These are phyloP conservation scores for Solanum pimpinellifolium DNA, from an alignment of 257 asterid genomes.

Conservation along the genomic window DNA sequence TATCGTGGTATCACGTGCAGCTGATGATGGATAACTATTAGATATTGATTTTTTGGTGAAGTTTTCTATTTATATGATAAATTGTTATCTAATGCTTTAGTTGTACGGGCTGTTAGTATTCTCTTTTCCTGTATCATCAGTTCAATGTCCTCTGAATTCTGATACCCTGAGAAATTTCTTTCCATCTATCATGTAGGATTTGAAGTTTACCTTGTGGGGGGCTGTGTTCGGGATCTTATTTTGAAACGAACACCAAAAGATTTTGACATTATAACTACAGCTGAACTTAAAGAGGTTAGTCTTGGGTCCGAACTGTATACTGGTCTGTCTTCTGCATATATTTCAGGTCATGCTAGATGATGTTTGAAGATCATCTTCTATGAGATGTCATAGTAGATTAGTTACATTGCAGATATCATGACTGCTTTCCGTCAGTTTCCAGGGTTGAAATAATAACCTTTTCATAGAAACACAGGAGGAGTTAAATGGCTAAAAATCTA, in stretches of 20 bases:
- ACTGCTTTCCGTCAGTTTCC: background rate
- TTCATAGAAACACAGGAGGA: background rate
- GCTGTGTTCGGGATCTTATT: constrained; percentile 25
- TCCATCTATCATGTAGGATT: constrained; percentile 6
- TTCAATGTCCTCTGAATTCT: background rate
- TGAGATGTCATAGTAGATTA: background rate
- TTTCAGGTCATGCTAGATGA: background rate
- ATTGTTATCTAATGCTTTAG: background rate
- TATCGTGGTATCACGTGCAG: background rate
- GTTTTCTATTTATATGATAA: background rate
- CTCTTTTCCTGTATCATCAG: background rate
- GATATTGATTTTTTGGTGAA: background rate
- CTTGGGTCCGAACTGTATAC: background rate
- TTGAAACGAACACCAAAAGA: constrained; percentile 17
- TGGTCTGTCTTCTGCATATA: background rate
- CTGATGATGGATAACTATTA: background rate
- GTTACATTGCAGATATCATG: background rate
- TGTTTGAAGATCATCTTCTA: background rate
- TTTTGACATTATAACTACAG: constrained; percentile 21
- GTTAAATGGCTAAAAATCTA: background rate
- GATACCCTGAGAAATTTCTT: background rate
- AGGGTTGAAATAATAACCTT: background rate
- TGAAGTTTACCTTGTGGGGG: constrained; percentile 25
- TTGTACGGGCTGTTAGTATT: background rate
- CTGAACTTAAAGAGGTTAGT: constrained; percentile 23